Conservation (phyloP, 345 rosid genomes). For the Bruguiera sexangula region DNA sequence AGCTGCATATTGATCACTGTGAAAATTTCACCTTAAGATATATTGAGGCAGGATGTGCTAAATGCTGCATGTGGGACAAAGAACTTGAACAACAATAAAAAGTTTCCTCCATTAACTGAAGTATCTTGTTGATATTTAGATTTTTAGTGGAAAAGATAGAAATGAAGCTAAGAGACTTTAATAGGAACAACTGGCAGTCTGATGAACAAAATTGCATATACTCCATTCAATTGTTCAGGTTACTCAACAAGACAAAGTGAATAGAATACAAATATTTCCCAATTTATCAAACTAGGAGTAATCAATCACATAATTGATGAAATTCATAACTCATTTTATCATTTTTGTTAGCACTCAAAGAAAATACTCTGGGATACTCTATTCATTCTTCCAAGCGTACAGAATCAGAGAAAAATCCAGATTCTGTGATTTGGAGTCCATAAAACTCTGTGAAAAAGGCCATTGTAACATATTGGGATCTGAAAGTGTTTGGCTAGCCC, state of each 20-base stretch:
- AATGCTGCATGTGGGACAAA: slow-evolving; percentile 6
- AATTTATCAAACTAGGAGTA: slow-evolving; percentile 35
- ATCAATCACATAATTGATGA: slow-evolving; percentile 37
- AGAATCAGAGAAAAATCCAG: slow-evolving; percentile 73
- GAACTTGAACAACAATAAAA: slow-evolving; percentile 9
- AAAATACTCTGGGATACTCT: slow-evolving; percentile 36
- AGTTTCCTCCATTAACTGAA: not conserved
- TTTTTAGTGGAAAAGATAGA: not conserved
- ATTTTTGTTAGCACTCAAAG: slow-evolving; percentile 42
- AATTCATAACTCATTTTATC: slow-evolving; percentile 45
- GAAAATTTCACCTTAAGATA: slow-evolving; percentile 3
- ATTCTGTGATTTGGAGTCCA: slow-evolving; percentile 59
- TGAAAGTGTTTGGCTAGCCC: slow-evolving; percentile 56
- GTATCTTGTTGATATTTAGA: not conserved
- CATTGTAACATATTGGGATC: slow-evolving; percentile 42
- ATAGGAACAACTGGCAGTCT: slow-evolving; percentile 23
- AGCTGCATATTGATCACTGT: not conserved
- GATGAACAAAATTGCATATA: slow-evolving; percentile 30
- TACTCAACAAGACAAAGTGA: slow-evolving; percentile 19
- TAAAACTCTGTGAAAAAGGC: slow-evolving; percentile 63
- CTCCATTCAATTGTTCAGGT: slow-evolving; percentile 32
- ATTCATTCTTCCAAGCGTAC: slow-evolving; percentile 93
- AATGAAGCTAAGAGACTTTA: slow-evolving; percentile 14
- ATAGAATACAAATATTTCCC: slow-evolving; percentile 25
- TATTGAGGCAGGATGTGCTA: not conserved